A percentile compares a stretch with the other conserved stretches of the same genome.
Conservation (phyloP, 2,329 filamentous ascomycete genomes). For the Botrytis elliptica region DNA sequence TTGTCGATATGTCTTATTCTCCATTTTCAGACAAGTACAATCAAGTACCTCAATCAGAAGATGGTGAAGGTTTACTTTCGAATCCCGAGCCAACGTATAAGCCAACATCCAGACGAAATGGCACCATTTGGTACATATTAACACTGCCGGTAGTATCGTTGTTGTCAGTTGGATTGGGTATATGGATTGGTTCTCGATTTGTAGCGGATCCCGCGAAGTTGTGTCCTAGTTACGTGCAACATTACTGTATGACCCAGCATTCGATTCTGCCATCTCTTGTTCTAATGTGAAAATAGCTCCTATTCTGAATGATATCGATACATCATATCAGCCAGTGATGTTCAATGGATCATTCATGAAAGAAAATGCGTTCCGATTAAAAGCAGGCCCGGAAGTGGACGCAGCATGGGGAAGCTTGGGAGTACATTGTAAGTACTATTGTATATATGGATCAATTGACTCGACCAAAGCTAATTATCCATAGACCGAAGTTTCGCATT, state of each 20-base stretch:
- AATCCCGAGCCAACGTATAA: conserved; percentile 3
- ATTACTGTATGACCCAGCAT: conserved; percentile 23
- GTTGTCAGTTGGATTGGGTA: conserved; percentile 19
- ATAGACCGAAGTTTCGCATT: conserved; percentile 42
- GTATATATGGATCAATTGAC: neutral
- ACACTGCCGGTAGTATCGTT: conserved; percentile 20
- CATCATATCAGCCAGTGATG: conserved; percentile 43
- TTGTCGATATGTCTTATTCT: conserved; percentile 10
- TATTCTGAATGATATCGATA: conserved; percentile 43
- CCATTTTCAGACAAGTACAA: conserved; percentile 22
- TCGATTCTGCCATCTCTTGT: neutral
- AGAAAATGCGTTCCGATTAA: conserved; percentile 50
- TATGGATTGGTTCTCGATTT: conserved; percentile 21
- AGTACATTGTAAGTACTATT: conserved; percentile 45
- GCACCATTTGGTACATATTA: conserved; percentile 7
- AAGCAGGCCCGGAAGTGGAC: conserved; percentile 50
- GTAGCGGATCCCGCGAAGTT: conserved; percentile 21
- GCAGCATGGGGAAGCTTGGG: conserved; percentile 52
- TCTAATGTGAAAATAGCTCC: conserved; percentile 34
- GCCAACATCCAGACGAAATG: neutral
- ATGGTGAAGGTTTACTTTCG: conserved; percentile 19
- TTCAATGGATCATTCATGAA: conserved; percentile 56
- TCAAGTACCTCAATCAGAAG: conserved; percentile 21
- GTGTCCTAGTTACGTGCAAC: conserved; percentile 23
- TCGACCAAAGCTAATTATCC: neutral